Evolutionary conservation across 192 early-diverging fungal genomes (phyloP), one percentile per base, ranked within the genome.

Genomic region (Bifiguratus adelaidae): DNA sequence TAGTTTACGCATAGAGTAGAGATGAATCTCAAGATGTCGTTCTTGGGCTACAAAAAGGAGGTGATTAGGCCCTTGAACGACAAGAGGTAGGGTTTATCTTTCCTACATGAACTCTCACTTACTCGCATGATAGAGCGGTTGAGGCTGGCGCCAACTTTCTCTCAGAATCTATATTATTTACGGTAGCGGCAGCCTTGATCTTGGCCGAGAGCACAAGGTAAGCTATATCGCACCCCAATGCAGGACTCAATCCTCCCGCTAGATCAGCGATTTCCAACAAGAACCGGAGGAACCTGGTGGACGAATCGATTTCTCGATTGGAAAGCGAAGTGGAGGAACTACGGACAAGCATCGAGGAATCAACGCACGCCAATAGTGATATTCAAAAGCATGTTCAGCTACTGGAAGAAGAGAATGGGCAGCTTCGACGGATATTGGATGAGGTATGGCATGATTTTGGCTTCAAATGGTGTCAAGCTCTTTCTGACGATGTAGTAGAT

Each of bases 131-230:
- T 35, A 75, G 80, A 35, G 86, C 86, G 16, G 61, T 88, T n/a
- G 86, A 88, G 41, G 75, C 73, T 11, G 86, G 86, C 6, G 86
- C 86, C 20, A 85, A 88, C 59, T 88, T 88, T 50, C 44, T 88
- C 19, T 75, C 83, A 36, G 86, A 88, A 41, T 64, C 80, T 3
- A 76, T 88, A 46, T 80, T 88, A 30, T 88, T 88, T 60, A 55
- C 75, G 4, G 83, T 88, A 12, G 86, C 86, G 5, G 74, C 70
- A n/a, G 65, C 72, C 22, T 54, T 88, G 0, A 83, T 88, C 36
- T 59, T 85, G 26, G 65, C 75, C 9, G 86, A 88, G 56, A 78
- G 76, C 41, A 54, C 74, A 37, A 78, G 85, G 70, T 80, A 77
- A 48, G 25, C 7, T 27, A 12, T 15, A 6, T 9, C 1, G 15